These are phyloP conservation scores for Suhomyces panamericanus DNA, from an alignment of 1,139 yeast species.

Conservation along the genomic window DNA sequence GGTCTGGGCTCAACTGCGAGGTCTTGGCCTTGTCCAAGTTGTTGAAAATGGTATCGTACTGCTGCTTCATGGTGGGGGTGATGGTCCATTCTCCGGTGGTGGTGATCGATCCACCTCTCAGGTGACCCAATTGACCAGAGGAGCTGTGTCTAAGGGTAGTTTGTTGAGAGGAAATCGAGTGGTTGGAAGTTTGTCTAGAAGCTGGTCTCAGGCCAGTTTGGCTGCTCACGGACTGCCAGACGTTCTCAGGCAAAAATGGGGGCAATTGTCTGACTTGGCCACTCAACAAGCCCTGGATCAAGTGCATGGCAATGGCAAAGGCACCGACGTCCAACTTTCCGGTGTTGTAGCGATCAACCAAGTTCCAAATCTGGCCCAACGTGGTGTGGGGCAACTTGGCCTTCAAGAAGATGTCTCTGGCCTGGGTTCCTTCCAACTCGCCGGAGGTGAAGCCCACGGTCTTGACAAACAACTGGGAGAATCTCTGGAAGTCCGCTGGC, in stretches of 20 bases:
- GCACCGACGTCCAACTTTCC: constrained; percentile 74
- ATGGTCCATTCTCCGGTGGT: constrained; percentile 59
- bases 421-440: constrained; percentile 67
- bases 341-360: constrained; percentile 72
- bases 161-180: constrained; percentile 54
- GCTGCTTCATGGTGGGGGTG: constrained; percentile 67
- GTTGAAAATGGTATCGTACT: constrained; percentile 77
- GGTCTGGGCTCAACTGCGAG: constrained; percentile 71
- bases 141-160: constrained; percentile 40
- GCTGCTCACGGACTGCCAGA: constrained; percentile 56
- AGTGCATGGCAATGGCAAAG: constrained; percentile 91
- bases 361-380: constrained; percentile 84
- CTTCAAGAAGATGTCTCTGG: constrained; percentile 82
- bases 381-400: constrained; percentile 77
- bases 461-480: constrained; percentile 71
- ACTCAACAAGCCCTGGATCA: constrained; percentile 77
- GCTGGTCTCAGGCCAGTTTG: constrained; percentile 6
- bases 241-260: constrained; percentile 59
- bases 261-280: constrained; percentile 73
- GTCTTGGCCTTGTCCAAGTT: constrained; percentile 64
- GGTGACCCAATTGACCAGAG: constrained; percentile 13
- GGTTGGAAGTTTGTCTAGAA: constrained; percentile 41
- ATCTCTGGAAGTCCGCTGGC: constrained; percentile 66
- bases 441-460: constrained; percentile 57
- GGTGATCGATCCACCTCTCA: constrained; percentile 16